phyloP scores from a whole-genome alignment of 1,284 basidiomycete genomes.

The Marasmius sp. region DNA sequence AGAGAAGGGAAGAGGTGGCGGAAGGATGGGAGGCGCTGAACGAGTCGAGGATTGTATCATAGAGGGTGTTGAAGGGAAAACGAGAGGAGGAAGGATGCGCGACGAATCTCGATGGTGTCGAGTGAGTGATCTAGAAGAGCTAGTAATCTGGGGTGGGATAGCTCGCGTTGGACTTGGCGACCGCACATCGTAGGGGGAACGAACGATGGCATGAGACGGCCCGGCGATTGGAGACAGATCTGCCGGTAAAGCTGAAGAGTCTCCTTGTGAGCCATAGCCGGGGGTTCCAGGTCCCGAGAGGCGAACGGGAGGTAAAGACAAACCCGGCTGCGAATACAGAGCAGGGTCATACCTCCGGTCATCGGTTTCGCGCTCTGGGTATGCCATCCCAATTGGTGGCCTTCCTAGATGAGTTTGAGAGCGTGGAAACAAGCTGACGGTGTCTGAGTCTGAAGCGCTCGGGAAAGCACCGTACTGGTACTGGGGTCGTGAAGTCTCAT shows the following conservation, averaged over 20 bases:
- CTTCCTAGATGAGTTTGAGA: neutral
- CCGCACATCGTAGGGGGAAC: conserved; percentile 8
- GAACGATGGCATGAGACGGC: neutral
- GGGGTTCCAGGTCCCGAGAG: conserved; percentile 66
- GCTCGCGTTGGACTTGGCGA: conserved; percentile 16
- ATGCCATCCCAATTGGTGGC: neutral
- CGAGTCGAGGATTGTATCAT: conserved; percentile 15
- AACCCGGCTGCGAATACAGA: conserved; percentile 4
- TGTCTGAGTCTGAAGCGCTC: conserved; percentile 36
- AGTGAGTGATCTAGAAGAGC: conserved; percentile 23
- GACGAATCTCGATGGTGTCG: conserved; percentile 34
- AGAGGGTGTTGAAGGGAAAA: conserved; percentile 22
- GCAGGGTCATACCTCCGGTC: neutral
- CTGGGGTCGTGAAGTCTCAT: conserved; percentile 46
- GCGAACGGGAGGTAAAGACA: conserved; percentile 31
- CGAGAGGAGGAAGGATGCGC: conserved; percentile 42
- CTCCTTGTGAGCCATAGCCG: conserved; percentile 27
- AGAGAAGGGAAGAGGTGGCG: conserved; percentile 6
- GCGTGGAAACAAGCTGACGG: conserved; percentile 20
- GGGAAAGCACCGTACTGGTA: conserved; percentile 63
- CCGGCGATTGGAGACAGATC: conserved; percentile 4
- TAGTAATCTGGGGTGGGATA: conserved; percentile 16
- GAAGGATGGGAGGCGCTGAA: conserved; percentile 10
- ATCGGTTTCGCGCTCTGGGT: neutral
- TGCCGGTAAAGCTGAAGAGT: conserved; percentile 1